Conservation (phyloP, 2,329 filamentous ascomycete genomes). For the Metarhizium guizhouense region DNA sequence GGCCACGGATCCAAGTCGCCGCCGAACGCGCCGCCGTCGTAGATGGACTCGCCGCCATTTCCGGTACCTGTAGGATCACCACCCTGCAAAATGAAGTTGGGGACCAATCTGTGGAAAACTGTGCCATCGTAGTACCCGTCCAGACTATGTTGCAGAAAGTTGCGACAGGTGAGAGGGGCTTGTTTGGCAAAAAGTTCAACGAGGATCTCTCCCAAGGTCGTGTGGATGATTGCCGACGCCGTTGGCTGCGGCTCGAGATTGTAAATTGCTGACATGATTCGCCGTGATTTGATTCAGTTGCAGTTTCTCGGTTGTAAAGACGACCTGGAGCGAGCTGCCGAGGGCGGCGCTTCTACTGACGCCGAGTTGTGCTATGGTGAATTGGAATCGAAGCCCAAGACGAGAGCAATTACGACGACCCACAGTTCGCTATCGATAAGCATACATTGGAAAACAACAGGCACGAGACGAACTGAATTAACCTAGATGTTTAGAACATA, state of each 20-base stretch:
- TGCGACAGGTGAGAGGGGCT: slow-evolving; percentile 81
- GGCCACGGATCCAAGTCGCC: slow-evolving; percentile 65
- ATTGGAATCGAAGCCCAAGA: not conserved
- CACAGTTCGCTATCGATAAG: not conserved
- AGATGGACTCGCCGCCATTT: slow-evolving; percentile 84
- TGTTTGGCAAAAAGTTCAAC: slow-evolving; percentile 95
- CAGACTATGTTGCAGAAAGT: slow-evolving; percentile 90
- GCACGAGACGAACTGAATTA: no score
- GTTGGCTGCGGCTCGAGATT: slow-evolving; percentile 93
- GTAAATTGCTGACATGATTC: slow-evolving; percentile 78
- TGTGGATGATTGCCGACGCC: slow-evolving; percentile 83
- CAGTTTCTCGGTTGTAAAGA: not conserved
- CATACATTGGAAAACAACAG: no score
- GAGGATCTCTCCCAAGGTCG: slow-evolving; percentile 78
- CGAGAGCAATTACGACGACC: not conserved
- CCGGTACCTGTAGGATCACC: slow-evolving; percentile 92
- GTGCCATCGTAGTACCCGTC: slow-evolving; percentile 94
- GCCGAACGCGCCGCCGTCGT: slow-evolving; percentile 71
- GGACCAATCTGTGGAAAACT: slow-evolving; percentile 86
- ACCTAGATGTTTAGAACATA: no score
- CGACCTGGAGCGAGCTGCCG: not conserved
- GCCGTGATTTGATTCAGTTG: not conserved
- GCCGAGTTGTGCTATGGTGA: not conserved
- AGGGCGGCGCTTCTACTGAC: not conserved
- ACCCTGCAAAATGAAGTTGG: slow-evolving; percentile 88